Evolutionary conservation across 139 green algal genomes (phyloP), one percentile per base, ranked within the genome.

Genomic region (Chlorella sp.): DNA sequence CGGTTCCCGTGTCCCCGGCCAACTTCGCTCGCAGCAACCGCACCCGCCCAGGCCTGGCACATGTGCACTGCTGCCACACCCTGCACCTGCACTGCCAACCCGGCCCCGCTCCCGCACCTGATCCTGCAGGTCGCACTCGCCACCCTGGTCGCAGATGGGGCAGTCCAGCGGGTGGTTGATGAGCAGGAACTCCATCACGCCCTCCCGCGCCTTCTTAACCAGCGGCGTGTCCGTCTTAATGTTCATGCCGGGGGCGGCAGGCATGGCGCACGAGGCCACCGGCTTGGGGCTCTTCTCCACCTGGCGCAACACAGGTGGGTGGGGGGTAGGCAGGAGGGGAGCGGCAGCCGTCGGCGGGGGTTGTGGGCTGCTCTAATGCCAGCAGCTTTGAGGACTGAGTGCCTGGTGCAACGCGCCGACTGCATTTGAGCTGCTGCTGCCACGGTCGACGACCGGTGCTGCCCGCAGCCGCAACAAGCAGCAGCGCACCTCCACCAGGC

Each of bases 151-250:
- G 89, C 97, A 99, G 86, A 99, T 99, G 74, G 97, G 97, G 91
- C 97, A 99, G 83, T 99, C 97, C 76, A 99, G 92, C 21, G 97
- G 97, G 89, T 99, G 97, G 88, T 99, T 99, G 87, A 97, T 97
- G 87, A 99, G 93, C 86, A 99, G 88, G 73, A 99, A 99, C 94
- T 99, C 97, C 97, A 99, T 99, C 34, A 99, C 97, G 30, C 97
- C 97, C 91, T 99, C 97, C 15, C 97, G 89, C 11, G 97, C 97
- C 84, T 99, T 99, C 91, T 98, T 99, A n/a, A 99, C 97, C 60
- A 98, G 87, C 9, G 93, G 93, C 30, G 94, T 98, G 87, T 97
- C 91, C 25, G 96, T 99, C 85, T 98, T 98, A 80, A 99, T 97
- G 23, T 95, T 95, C 97, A 99, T 99, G 79, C 95, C 95, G 15